Base-by-base conservation (phyloP, 202 grass and related monocot genomes). In the Setaria viridis region DNA sequence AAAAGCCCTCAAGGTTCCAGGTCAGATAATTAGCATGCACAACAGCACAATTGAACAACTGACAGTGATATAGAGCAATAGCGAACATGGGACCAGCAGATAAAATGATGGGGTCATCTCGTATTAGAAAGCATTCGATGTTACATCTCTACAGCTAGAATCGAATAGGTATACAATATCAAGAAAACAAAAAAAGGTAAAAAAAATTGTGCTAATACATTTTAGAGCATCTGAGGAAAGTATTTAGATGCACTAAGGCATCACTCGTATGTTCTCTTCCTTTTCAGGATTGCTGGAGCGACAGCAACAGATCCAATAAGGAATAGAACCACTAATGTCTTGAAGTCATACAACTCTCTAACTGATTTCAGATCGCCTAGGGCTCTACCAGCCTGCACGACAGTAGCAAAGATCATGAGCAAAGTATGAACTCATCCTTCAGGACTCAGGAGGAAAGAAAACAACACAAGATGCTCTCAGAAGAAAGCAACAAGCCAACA, bases 261-360 rank as follows among this genome's bases (percentile, higher is more conserved):
- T 97, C 82, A 96, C 42, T 96, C 91, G 32, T 96, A 99, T 62
- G 82, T 94, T 73, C 93, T 84, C 90, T 99, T 99, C 90, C 93
- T 91, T 84, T 96, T 99, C 50, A 94, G 84, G 70, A 99, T 91
- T 16, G 93, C 88, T 63, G 97, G 93, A 49, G 88, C 88, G 78
- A 99, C 90, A 55, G 80, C 91, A 76, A 93, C 74, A 72, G 88
- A 91, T 81, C 97, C 97, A 78, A 96, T 94, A 33, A 99, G 87
- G 84, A 99, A 99, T 71, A 99, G 76, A 83, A 99, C 85, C 14
- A 93, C 67, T 74, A 99, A 84, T 81, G 96, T 99, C 81, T 96
- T 99, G 56, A 94, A 96, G 92, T 99, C 96, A 66, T 99, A 94
- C 48, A 94, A 57, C 63, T 99, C 96, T 68, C 91, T 94, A 53